These are phyloP conservation scores for Alternaria arborescens DNA, from an alignment of 2,329 filamentous ascomycete genomes.

Conservation along the genomic window DNA sequence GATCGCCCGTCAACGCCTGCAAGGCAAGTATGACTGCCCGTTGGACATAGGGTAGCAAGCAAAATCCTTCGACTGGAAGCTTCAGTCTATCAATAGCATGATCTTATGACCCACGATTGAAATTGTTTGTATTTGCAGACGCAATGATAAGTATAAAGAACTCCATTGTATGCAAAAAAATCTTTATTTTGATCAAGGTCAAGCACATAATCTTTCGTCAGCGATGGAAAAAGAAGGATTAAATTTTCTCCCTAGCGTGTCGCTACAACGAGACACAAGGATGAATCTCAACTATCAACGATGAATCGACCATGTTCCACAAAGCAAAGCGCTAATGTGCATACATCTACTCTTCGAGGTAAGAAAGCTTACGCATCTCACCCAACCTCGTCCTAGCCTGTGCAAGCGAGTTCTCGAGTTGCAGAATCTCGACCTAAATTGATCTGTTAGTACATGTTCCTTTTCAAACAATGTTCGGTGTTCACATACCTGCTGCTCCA, in stretches of 20 bases:
- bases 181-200: neutral
- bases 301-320: conserved; percentile 3
- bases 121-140: neutral
- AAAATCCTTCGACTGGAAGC: neutral
- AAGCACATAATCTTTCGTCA: neutral
- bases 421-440: conserved; percentile 88
- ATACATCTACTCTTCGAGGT: conserved; percentile 61
- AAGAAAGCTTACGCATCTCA: conserved; percentile 98
- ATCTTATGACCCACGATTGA: neutral
- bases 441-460: conserved; percentile 21
- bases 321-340: neutral
- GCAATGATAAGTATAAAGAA: neutral
- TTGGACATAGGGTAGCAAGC: neutral
- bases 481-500: conserved; percentile 95
- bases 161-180: neutral
- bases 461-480: neutral
- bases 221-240: neutral
- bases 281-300: neutral
- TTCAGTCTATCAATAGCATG: neutral
- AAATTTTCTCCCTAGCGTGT: neutral
- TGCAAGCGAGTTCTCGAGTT: conserved; percentile 86
- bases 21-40: neutral
- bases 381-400: conserved; percentile 83
- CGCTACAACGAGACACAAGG: neutral
- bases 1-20: neutral